phyloP scores from a whole-genome alignment of 2,329 filamentous ascomycete species.

The Monascus ruber region DNA sequence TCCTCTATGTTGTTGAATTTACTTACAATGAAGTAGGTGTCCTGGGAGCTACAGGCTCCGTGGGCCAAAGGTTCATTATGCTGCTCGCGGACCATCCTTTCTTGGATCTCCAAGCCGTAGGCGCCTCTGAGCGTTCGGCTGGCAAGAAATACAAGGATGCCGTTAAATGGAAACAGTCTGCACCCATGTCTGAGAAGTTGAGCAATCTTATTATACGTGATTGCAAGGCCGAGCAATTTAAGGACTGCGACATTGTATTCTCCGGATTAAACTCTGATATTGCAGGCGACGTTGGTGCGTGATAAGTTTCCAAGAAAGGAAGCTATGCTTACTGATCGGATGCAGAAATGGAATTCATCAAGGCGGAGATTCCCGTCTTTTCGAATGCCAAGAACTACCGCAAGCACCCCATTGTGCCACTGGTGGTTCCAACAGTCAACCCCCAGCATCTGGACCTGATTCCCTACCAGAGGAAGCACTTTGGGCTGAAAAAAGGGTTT shows the following conservation, averaged over 20 bases:
- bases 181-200: slow-evolving; percentile 64
- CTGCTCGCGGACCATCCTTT: slow-evolving; percentile 79
- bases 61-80: slow-evolving; percentile 91
- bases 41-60: slow-evolving; percentile 83
- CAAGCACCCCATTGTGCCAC: slow-evolving; percentile 75
- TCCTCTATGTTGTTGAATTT: neutral
- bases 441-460: slow-evolving; percentile 77
- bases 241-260: slow-evolving; percentile 87
- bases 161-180: slow-evolving; percentile 85
- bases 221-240: slow-evolving; percentile 71
- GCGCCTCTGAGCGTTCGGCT: slow-evolving; percentile 77
- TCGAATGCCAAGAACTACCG: slow-evolving; percentile 98
- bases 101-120: slow-evolving; percentile 76
- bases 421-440: slow-evolving; percentile 94
- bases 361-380: slow-evolving; percentile 81
- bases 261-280: slow-evolving; percentile 87
- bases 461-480: slow-evolving; percentile 68
- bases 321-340: neutral
- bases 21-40: slow-evolving; percentile 45
- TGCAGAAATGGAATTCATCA: slow-evolving; percentile 79
- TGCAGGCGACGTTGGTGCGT: slow-evolving; percentile 75
- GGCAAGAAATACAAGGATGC: slow-evolving; percentile 94
- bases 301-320: neutral
- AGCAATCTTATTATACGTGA: slow-evolving; percentile 74
- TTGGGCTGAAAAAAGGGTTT: slow-evolving; percentile 71